These are phyloP conservation scores for Lentinula sp. DNA, from an alignment of 768 basidiomycete genomes.

Conservation along the genomic window DNA sequence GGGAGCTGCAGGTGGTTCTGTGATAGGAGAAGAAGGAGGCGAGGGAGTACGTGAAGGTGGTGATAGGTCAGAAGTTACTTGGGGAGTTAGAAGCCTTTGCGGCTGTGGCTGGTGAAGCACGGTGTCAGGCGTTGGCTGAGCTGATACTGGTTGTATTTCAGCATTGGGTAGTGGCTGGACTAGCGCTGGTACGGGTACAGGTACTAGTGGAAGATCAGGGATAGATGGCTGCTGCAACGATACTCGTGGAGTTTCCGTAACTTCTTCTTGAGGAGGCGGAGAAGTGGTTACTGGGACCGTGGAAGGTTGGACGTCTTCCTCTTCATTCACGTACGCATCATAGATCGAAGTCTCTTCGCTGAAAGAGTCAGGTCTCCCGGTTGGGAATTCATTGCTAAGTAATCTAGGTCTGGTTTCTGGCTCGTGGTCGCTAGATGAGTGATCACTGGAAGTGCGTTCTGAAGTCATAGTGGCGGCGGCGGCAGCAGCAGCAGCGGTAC, in stretches of 20 bases:
- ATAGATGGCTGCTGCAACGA: conserved; percentile 20
- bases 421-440: conserved; percentile 70
- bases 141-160: neutral
- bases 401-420: conserved; percentile 33
- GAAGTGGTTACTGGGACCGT: conserved; percentile 24
- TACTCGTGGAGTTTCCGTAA: conserved; percentile 11
- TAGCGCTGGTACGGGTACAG: neutral
- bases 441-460: conserved; percentile 60
- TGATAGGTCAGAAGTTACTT: conserved; percentile 26
- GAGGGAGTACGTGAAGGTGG: conserved; percentile 55
- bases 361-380: conserved; percentile 61
- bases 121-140: conserved; percentile 10
- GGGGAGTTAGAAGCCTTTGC: conserved; percentile 42
- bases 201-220: conserved; percentile 17
- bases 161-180: neutral
- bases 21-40: conserved; percentile 28
- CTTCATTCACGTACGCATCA: conserved; percentile 70
- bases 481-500: conserved; percentile 15
- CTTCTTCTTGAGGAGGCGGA: conserved; percentile 14
- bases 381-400: conserved; percentile 41
- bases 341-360: conserved; percentile 80
- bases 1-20: conserved; percentile 17
- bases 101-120: conserved; percentile 66
- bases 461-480: conserved; percentile 33
- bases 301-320: conserved; percentile 35